Percentiles rank a stretch among this genome's conserved stretches.
phyloP scores from a whole-genome alignment of 768 basidiomycete genomes.

The Boletus coccyginus region DNA sequence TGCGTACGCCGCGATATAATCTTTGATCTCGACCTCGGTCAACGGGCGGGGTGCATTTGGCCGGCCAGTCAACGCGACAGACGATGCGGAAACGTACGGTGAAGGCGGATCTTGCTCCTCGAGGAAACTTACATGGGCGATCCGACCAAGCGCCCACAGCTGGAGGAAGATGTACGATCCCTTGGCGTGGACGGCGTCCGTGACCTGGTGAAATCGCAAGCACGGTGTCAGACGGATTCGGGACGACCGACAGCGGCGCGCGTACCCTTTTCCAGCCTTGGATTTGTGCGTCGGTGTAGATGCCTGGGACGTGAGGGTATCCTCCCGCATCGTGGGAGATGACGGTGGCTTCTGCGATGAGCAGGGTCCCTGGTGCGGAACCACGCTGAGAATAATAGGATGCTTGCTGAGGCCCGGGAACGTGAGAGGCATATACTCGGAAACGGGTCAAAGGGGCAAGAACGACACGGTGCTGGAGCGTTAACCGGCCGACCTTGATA shows the following conservation, averaged over 20 bases:
- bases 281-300: neutral
- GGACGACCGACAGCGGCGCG: neutral
- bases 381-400: constrained; percentile 50
- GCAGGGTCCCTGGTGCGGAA: constrained; percentile 46
- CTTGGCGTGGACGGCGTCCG: constrained; percentile 5
- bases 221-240: neutral
- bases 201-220: neutral
- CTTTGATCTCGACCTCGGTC: neutral
- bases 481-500: neutral
- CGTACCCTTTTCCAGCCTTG: neutral
- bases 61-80: constrained; percentile 9
- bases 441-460: neutral
- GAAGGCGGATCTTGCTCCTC: constrained; percentile 24
- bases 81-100: constrained; percentile 34
- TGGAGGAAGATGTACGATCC: neutral
- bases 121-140: constrained; percentile 27
- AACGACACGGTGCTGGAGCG: neutral
- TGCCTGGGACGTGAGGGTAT: neutral
- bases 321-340: constrained; percentile 29
- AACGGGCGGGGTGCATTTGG: neutral
- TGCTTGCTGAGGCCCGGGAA: constrained; percentile 35
- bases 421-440: constrained; percentile 24
- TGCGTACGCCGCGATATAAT: neutral
- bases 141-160: constrained; percentile 53
- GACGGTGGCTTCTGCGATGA: constrained; percentile 56